phyloP scores from a whole-genome alignment of 257 asterid species.

The Solanum appendiculatum region DNA sequence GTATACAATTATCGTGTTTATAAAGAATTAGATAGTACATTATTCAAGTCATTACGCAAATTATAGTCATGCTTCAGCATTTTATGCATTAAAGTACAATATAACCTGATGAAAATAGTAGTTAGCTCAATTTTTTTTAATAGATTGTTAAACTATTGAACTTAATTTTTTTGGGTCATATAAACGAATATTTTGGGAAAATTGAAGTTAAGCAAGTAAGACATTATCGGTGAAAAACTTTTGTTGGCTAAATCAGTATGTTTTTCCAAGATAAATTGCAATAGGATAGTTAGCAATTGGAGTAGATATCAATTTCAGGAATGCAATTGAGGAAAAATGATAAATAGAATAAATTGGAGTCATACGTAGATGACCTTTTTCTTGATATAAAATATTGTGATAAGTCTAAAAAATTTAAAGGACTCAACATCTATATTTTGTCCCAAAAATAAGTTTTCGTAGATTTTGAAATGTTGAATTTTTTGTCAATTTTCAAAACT shows the following conservation, averaged over 20 bases:
- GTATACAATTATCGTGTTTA: too few relatives aligned
- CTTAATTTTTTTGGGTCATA: not conserved
- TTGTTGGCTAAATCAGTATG: not conserved
- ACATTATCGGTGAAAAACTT: not conserved
- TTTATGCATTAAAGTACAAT: too few relatives aligned
- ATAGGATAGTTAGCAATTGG: not conserved
- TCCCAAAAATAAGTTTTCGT: not conserved
- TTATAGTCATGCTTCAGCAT: accelerated
- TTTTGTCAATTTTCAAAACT: too few relatives aligned
- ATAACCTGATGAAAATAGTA: too few relatives aligned
- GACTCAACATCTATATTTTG: not conserved
- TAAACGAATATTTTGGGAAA: too few relatives aligned
- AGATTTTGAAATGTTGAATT: too few relatives aligned
- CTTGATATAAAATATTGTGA: too few relatives aligned
- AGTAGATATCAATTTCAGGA: not conserved
- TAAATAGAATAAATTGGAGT: not conserved
- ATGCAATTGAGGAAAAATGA: not conserved
- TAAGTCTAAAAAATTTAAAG: too few relatives aligned
- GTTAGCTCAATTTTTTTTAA: too few relatives aligned
- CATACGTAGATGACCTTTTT: not conserved
- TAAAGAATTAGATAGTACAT: too few relatives aligned
- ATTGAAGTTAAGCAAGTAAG: not conserved
- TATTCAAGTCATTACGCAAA: not conserved
- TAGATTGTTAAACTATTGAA: not conserved
- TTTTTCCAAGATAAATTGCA: not conserved